Conservation (phyloP, 1,284 basidiomycete species). For the Bjerkandera adusta region DNA sequence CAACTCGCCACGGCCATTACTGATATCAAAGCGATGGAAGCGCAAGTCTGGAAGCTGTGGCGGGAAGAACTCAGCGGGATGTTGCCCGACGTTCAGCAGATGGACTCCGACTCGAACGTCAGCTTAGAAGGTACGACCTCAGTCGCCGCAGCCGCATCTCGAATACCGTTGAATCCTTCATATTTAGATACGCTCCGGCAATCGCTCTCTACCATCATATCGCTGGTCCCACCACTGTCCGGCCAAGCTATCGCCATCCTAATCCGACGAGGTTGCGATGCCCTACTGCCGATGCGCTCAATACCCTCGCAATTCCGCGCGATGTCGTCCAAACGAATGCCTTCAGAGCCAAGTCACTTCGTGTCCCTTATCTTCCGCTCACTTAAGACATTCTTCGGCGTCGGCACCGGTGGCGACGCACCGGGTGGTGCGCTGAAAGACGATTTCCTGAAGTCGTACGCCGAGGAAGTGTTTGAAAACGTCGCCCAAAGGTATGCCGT, state of each 20-base stretch:
- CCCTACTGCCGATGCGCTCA: slow-evolving; percentile 82
- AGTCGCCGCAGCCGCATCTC: neutral
- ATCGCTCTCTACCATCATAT: slow-evolving; percentile 45
- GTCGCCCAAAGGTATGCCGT: slow-evolving; percentile 62
- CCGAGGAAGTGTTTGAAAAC: slow-evolving; percentile 68
- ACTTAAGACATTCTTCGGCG: slow-evolving; percentile 75
- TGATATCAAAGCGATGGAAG: slow-evolving; percentile 60
- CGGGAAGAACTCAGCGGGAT: slow-evolving; percentile 61
- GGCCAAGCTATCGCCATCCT: slow-evolving; percentile 72
- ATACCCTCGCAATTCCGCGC: slow-evolving; percentile 87
- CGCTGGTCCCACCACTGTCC: slow-evolving; percentile 53
- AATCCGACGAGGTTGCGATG: slow-evolving; percentile 78
- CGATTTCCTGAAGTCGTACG: slow-evolving; percentile 51
- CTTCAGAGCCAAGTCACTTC: slow-evolving; percentile 83
- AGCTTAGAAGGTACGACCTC: slow-evolving; percentile 50
- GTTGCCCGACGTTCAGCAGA: slow-evolving; percentile 40
- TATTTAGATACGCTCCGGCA: slow-evolving; percentile 55
- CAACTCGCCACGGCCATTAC: slow-evolving; percentile 63
- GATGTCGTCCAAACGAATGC: slow-evolving; percentile 69
- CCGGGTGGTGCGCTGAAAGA: slow-evolving; percentile 57
- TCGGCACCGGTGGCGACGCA: slow-evolving; percentile 50
- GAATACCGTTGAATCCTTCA: neutral
- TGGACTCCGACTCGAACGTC: slow-evolving; percentile 33
- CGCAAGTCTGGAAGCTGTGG: slow-evolving; percentile 56
- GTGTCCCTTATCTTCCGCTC: slow-evolving; percentile 80